Evolutionary conservation across 139 green algal genomes (phyloP).

Genomic region (Pseudopediastrum boryanum): DNA sequence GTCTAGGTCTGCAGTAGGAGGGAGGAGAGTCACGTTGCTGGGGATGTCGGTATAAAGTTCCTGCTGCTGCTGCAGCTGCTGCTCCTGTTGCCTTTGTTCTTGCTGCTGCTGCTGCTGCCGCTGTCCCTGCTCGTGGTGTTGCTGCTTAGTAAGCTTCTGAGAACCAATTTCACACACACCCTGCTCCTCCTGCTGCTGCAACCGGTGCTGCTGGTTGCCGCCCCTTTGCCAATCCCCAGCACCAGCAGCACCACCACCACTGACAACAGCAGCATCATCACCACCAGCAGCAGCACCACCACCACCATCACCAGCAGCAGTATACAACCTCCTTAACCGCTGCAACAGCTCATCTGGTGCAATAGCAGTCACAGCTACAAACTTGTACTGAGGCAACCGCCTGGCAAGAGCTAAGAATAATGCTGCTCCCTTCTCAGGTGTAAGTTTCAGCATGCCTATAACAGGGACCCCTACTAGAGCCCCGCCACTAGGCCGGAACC

Average conservation of each 20-base stretch:
- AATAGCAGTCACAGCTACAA: not conserved
- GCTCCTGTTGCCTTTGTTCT: not conserved
- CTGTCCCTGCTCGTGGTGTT: not conserved
- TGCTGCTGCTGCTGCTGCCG: slow-evolving; percentile 6
- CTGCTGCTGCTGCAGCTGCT: not conserved
- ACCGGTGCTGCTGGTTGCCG: not conserved
- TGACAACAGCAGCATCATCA: not conserved
- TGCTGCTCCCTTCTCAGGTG: too few species aligned
- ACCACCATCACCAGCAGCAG: not conserved
- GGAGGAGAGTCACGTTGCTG: too few species aligned
- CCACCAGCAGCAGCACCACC: not conserved
- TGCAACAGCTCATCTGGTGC: not conserved
- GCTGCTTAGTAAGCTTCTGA: not conserved
- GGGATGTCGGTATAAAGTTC: not conserved
- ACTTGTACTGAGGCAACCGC: not conserved
- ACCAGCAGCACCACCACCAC: not conserved
- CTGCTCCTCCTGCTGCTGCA: not conserved
- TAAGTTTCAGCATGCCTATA: too few species aligned
- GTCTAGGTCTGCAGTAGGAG: too few species aligned
- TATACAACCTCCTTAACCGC: not conserved
- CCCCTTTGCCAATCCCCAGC: not conserved
- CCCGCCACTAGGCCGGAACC: not conserved
- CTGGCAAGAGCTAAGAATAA: too few species aligned
- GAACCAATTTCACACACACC: too few species aligned
- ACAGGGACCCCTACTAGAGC: too few species aligned